Percentiles rank a stretch among this genome's conserved stretches.
phyloP scores from a whole-genome alignment of 306 rosid species.

The Senna siamea region DNA sequence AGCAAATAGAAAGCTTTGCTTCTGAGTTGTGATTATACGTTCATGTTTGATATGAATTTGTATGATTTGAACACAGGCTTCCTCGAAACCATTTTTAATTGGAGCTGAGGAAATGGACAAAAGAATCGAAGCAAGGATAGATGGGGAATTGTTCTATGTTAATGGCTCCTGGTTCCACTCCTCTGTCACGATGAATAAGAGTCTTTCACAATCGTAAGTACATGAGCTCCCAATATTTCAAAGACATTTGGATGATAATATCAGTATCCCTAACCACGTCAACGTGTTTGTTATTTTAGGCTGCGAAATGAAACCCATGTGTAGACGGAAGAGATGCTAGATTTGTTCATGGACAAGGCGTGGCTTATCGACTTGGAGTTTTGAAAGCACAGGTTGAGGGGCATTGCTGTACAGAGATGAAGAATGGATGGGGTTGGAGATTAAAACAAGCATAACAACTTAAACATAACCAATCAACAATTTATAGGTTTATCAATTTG shows the following conservation, averaged over 20 bases:
- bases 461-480: constrained; percentile 28
- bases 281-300: constrained; percentile 44
- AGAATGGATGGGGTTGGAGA: constrained; percentile 24
- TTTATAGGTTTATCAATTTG: constrained; percentile 44
- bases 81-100: constrained; percentile 73
- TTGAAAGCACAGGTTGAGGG: constrained; percentile 40
- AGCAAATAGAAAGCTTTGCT: constrained; percentile 6
- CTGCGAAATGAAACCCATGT: constrained; percentile 83
- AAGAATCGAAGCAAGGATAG: constrained; percentile 72
- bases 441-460: constrained; percentile 34
- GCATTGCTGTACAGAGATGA: constrained; percentile 54
- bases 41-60: background rate
- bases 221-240: background rate
- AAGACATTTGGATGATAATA: background rate
- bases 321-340: constrained; percentile 89
- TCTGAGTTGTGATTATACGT: no score
- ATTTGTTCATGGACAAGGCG: constrained; percentile 92
- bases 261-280: background rate
- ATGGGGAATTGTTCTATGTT: constrained; percentile 75
- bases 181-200: constrained; percentile 80
- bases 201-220: constrained; percentile 76
- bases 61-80: constrained; percentile 62
- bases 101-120: constrained; percentile 74
- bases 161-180: constrained; percentile 80
- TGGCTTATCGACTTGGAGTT: constrained; percentile 54